Conservation (phyloP, 1,284 basidiomycete genomes). For the Tilletia indica region DNA sequence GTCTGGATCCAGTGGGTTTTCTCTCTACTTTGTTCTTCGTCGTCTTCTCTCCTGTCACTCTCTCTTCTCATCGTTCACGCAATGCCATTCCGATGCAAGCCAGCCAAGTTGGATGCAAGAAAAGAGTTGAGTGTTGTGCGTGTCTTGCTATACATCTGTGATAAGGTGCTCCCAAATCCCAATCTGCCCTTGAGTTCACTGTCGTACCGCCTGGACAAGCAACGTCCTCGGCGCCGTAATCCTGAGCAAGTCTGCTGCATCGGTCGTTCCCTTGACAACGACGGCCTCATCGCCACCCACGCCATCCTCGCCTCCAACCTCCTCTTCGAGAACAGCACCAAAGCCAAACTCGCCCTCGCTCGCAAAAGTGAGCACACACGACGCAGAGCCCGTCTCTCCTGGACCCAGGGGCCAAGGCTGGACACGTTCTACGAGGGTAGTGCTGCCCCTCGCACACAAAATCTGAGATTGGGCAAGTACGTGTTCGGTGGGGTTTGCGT, state of each 20-base stretch:
- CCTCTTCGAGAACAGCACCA: neutral
- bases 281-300: too few relatives aligned
- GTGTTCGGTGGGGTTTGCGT: neutral
- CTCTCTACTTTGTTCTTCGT: neutral
- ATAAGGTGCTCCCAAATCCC: too few relatives aligned
- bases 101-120: too few relatives aligned
- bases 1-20: neutral
- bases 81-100: too few relatives aligned
- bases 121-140: too few relatives aligned
- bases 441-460: constrained; percentile 5
- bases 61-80: neutral
- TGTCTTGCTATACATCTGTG: too few relatives aligned
- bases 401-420: constrained; percentile 11
- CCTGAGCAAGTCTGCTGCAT: too few relatives aligned
- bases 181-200: too few relatives aligned
- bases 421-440: constrained; percentile 8
- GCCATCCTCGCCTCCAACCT: neutral
- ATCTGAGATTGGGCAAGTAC: constrained; percentile 1
- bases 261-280: too few relatives aligned
- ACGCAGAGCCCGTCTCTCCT: neutral
- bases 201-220: too few relatives aligned
- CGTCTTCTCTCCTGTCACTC: neutral
- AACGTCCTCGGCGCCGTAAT: too few relatives aligned
- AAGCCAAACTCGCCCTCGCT: neutral
- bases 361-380: constrained; percentile 4